phyloP scores from a whole-genome alignment of 2,329 filamentous ascomycete species.

The Beauveria sp. region DNA sequence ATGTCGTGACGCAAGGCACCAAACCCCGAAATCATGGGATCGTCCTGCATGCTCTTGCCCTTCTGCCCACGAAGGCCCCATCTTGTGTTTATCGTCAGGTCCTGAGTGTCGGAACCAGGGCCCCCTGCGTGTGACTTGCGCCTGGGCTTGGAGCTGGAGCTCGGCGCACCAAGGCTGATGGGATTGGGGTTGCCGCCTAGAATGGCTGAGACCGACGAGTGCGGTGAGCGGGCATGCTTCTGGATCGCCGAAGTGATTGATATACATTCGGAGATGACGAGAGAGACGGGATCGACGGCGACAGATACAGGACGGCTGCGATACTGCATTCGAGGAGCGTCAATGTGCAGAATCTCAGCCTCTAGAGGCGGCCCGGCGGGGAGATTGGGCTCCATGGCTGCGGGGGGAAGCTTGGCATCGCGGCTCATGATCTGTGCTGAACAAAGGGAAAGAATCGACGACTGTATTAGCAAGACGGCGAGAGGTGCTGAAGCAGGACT shows the following conservation, averaged over 20 bases:
- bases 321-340: constrained; percentile 46
- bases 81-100: constrained; percentile 63
- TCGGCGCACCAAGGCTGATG: constrained; percentile 44
- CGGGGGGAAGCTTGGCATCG: constrained; percentile 21
- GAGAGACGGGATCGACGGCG: constrained; percentile 80
- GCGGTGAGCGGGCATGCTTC: constrained; percentile 91
- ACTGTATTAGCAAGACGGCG: constrained; percentile 10
- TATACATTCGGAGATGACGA: constrained; percentile 98
- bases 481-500: neutral
- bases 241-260: constrained; percentile 97
- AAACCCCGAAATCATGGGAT: constrained; percentile 92
- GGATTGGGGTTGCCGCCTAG: constrained; percentile 66
- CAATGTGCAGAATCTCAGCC: constrained; percentile 15
- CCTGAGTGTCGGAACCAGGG: constrained; percentile 37
- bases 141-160: constrained; percentile 31
- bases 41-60: constrained; percentile 95
- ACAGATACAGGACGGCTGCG: constrained; percentile 62
- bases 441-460: constrained; percentile 12
- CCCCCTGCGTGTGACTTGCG: constrained; percentile 33
- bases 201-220: constrained; percentile 93
- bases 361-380: constrained; percentile 1
- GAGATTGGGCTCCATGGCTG: constrained; percentile 18
- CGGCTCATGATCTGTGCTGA: constrained; percentile 24
- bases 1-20: constrained; percentile 82
- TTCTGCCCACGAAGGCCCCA: constrained; percentile 95